phyloP scores from a whole-genome alignment of 2,329 filamentous ascomycete species.

The Sclerotinia glacialis region DNA sequence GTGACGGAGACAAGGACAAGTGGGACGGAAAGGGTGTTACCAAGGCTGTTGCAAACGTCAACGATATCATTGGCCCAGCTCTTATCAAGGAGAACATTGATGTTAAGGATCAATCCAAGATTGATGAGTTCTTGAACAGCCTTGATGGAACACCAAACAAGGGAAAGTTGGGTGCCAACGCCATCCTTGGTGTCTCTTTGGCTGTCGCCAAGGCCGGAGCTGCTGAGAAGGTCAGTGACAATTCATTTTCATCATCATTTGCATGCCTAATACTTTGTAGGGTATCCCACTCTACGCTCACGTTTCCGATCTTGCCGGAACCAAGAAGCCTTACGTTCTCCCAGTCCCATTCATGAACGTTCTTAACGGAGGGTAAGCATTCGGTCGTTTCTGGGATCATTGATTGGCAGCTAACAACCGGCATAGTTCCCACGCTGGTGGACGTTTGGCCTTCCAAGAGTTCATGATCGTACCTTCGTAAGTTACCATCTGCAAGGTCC shows the following conservation, averaged over 20 bases:
- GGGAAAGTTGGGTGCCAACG: conserved; percentile 83
- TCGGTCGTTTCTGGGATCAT: background rate
- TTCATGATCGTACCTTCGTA: conserved; percentile 91
- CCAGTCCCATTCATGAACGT: conserved; percentile 94
- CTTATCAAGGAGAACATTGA: conserved; percentile 80
- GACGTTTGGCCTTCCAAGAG: conserved; percentile 91
- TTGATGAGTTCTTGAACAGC: conserved; percentile 81
- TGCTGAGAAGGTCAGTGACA: conserved; percentile 68
- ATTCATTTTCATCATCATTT: background rate
- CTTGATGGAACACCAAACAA: conserved; percentile 85
- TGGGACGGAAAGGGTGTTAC: conserved; percentile 85
- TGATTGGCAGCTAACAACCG: conserved; percentile 27
- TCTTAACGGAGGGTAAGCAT: conserved; percentile 63
- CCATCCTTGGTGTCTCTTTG: conserved; percentile 80
- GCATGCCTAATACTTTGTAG: conserved; percentile 40
- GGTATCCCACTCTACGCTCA: conserved; percentile 83
- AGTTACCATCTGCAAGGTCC: conserved; percentile 39
- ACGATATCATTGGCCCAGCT: conserved; percentile 73
- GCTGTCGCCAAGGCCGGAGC: conserved; percentile 85
- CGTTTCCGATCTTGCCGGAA: conserved; percentile 81
- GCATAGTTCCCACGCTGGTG: conserved; percentile 87
- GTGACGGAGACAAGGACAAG: conserved; percentile 82
- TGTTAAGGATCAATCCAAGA: conserved; percentile 80
- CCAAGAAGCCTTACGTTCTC: conserved; percentile 88
- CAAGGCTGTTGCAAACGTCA: conserved; percentile 85